A percentile compares a stretch with the other conserved stretches of the same genome.
These are phyloP conservation scores for Plasmodium vivax DNA, from an alignment of 169 alveolate species.

Conservation along the genomic window DNA sequence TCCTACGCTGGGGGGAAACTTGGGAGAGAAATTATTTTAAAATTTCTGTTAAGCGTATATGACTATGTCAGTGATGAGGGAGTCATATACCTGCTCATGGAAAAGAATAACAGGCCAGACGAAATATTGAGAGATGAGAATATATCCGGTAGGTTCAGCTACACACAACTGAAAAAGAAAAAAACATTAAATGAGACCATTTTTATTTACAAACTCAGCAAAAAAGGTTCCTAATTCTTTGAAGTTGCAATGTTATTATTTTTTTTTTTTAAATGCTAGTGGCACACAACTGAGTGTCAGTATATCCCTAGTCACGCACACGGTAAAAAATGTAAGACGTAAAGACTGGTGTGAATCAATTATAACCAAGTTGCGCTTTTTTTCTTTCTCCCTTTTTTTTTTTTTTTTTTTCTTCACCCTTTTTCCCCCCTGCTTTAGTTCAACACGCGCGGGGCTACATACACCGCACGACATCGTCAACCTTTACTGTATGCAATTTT, in stretches of 20 bases:
- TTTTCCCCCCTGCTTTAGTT: not conserved
- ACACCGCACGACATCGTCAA: not conserved
- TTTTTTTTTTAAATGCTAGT: not conserved
- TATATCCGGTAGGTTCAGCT: conserved; percentile 12
- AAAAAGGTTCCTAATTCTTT: conserved; percentile 6
- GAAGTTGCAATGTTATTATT: not conserved
- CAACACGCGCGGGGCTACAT: not conserved
- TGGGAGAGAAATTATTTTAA: conserved; percentile 70
- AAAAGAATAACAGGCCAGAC: conserved; percentile 50
- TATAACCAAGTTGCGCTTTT: not conserved
- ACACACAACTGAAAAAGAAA: conserved; percentile 35
- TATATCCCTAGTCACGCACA: not conserved
- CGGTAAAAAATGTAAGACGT: not conserved
- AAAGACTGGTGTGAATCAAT: not conserved
- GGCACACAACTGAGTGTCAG: not conserved
- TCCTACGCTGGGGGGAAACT: conserved; percentile 71
- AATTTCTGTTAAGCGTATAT: conserved; percentile 48
- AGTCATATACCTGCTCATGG: conserved; percentile 48
- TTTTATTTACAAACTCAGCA: conserved; percentile 54
- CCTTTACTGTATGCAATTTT: not conserved
- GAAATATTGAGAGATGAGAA: conserved; percentile 22
- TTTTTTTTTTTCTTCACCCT: not conserved
- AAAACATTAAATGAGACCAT: conserved; percentile 65
- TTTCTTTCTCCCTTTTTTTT: not conserved
- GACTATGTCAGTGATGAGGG: conserved; percentile 57